Evolutionary conservation across 2,329 filamentous ascomycete genomes (phyloP).

Genomic region (Fusarium papillatum): DNA sequence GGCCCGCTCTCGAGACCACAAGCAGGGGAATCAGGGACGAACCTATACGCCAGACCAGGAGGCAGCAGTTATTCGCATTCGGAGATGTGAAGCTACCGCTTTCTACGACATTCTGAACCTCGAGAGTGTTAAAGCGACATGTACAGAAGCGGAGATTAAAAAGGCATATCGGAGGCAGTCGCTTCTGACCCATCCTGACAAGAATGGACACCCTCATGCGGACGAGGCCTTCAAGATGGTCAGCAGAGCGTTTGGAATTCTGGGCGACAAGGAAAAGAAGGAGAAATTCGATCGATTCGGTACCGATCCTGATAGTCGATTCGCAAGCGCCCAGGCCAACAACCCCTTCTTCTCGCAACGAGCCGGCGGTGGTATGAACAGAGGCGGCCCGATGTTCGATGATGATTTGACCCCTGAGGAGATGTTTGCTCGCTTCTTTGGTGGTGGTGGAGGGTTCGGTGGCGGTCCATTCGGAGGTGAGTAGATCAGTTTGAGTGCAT

Average conservation of each 20-base stretch:
- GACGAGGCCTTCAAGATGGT: constrained; percentile 99
- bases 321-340: constrained; percentile 72
- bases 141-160: constrained; percentile 89
- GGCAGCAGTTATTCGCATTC: constrained; percentile 89
- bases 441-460: constrained; percentile 79
- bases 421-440: constrained; percentile 97
- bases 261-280: constrained; percentile 91
- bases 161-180: constrained; percentile 97
- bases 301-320: constrained; percentile 91
- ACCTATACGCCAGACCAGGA: constrained; percentile 93
- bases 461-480: constrained; percentile 63
- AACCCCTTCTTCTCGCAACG: constrained; percentile 74
- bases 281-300: constrained; percentile 90
- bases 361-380: constrained; percentile 60
- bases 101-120: constrained; percentile 96
- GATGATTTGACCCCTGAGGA: constrained; percentile 97
- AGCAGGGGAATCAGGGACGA: constrained; percentile 82
- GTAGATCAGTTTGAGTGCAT: constrained; percentile 17
- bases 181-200: constrained; percentile 96
- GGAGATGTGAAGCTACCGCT: constrained; percentile 84
- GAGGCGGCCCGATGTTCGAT: constrained; percentile 78
- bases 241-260: constrained; percentile 89
- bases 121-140: constrained; percentile 72
- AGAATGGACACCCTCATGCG: constrained; percentile 95
- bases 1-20: constrained; percentile 73